Evolutionary conservation across 2,329 filamentous ascomycete genomes (phyloP).

Genomic region (Orbilia brochopaga): DNA sequence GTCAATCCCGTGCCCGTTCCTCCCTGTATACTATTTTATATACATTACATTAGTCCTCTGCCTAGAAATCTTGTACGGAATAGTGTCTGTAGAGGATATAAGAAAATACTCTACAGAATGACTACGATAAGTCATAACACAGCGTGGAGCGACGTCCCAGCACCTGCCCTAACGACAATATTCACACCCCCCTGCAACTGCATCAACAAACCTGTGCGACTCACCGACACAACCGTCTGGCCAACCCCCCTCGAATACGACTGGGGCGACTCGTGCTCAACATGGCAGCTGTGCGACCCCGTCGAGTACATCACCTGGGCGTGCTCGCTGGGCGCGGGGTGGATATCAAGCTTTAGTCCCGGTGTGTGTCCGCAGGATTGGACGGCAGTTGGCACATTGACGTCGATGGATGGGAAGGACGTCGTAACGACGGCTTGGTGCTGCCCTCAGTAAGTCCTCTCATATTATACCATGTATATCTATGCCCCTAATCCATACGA

Average conservation of each 20-base stretch:
- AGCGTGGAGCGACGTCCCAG: not conserved
- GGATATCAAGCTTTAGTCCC: not conserved
- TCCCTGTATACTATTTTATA: not conserved
- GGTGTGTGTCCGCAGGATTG: not conserved
- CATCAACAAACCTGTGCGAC: not conserved
- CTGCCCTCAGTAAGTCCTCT: too few relatives aligned
- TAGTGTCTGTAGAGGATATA: too few relatives aligned
- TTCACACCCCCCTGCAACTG: slow-evolving; percentile 12
- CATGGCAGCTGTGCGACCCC: not conserved
- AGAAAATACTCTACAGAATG: too few relatives aligned
- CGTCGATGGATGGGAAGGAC: not conserved
- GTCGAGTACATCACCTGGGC: slow-evolving; percentile 1
- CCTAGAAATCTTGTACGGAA: too few relatives aligned
- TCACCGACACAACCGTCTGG: not conserved
- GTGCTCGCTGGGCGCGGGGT: not conserved
- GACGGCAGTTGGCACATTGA: not conserved
- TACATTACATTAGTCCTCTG: too few relatives aligned
- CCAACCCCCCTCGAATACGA: not conserved
- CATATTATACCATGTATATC: too few relatives aligned
- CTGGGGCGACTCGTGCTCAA: not conserved
- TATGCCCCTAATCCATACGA: too few relatives aligned
- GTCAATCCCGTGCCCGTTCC: not conserved
- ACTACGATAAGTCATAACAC: too few relatives aligned
- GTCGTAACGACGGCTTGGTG: too few relatives aligned
- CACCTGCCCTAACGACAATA: not conserved